These are phyloP conservation scores for Mycena latifolia DNA, from an alignment of 768 basidiomycete genomes.

Conservation along the genomic window DNA sequence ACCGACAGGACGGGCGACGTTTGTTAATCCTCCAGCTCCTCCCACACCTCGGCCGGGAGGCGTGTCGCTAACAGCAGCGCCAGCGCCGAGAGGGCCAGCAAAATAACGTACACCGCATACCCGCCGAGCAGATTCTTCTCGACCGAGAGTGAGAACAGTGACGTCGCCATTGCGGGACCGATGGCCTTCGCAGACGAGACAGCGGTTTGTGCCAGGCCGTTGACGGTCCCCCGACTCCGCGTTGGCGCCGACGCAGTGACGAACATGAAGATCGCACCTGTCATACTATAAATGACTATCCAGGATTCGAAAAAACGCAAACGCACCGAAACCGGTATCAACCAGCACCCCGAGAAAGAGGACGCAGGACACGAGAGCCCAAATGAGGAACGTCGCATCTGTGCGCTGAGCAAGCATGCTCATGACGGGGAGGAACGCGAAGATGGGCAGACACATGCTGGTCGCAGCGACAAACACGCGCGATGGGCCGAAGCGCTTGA, in stretches of 20 bases:
- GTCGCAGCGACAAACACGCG: slow-evolving; percentile 59
- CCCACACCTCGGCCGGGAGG: too few species aligned
- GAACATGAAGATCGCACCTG: slow-evolving; percentile 59
- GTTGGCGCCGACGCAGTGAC: slow-evolving; percentile 63
- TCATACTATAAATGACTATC: too few species aligned
- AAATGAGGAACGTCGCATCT: slow-evolving; percentile 61
- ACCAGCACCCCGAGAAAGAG: slow-evolving; percentile 57
- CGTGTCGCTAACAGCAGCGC: too few species aligned
- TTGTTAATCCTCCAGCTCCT: too few species aligned
- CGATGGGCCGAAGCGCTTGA: slow-evolving; percentile 75
- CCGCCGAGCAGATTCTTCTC: not conserved
- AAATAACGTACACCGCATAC: too few species aligned
- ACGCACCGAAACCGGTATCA: slow-evolving; percentile 70
- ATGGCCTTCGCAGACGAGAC: slow-evolving; percentile 58
- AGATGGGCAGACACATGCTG: slow-evolving; percentile 60
- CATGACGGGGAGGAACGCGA: slow-evolving; percentile 71
- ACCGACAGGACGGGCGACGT: too few species aligned
- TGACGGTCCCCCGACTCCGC: slow-evolving; percentile 62
- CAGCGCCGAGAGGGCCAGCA: too few species aligned
- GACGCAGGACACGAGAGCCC: slow-evolving; percentile 63
- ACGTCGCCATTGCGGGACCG: slow-evolving; percentile 30
- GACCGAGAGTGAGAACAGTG: not conserved
- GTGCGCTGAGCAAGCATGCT: slow-evolving; percentile 64
- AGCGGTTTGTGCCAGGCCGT: slow-evolving; percentile 62
- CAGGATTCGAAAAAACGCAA: not conserved